phyloP scores from a whole-genome alignment of 495 filamentous ascomycete species.

The Filosporella fistucella region DNA sequence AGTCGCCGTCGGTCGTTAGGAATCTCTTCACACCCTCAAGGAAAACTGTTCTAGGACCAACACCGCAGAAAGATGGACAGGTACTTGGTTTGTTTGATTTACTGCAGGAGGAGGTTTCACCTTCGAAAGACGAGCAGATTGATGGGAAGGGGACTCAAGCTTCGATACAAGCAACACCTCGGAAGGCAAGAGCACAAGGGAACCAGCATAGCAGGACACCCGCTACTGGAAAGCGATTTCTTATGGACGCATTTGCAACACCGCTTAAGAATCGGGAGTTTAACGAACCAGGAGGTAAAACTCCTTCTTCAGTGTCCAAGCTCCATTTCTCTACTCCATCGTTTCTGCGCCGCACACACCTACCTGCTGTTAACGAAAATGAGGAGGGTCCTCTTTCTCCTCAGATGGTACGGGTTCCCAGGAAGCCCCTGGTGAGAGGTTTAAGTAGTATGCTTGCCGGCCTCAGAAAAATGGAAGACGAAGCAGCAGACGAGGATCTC shows the following conservation, averaged over 20 bases:
- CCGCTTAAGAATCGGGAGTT: constrained; percentile 40
- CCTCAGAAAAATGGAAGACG: constrained; percentile 75
- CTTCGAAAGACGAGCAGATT: constrained; percentile 6
- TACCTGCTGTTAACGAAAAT: constrained; percentile 42
- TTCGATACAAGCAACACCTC: constrained; percentile 13
- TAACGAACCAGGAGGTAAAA: constrained; percentile 30
- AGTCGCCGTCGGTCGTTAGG: constrained; percentile 52
- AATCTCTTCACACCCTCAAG: constrained; percentile 54
- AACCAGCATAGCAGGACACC: constrained; percentile 47
- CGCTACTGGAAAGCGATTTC: constrained; percentile 56
- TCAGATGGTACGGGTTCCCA: constrained; percentile 39
- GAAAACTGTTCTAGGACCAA: constrained; percentile 66
- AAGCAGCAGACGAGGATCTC: constrained; percentile 70
- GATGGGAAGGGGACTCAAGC: not conserved
- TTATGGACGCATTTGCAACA: constrained; percentile 62
- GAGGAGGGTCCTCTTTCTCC: constrained; percentile 34
- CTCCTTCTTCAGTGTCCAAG: constrained; percentile 45
- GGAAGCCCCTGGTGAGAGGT: constrained; percentile 63
- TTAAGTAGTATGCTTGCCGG: constrained; percentile 76
- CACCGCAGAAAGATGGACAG: constrained; percentile 84
- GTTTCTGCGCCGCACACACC: constrained; percentile 60
- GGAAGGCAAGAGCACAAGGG: constrained; percentile 12
- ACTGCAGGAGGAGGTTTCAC: constrained; percentile 49
- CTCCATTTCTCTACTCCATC: constrained; percentile 62
- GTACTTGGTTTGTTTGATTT: constrained; percentile 91